A percentile compares a stretch with the other conserved stretches of the same genome.
Evolutionary conservation across 805 yeast genomes (phyloP).

Genomic region (Suhomyces sp.): DNA sequence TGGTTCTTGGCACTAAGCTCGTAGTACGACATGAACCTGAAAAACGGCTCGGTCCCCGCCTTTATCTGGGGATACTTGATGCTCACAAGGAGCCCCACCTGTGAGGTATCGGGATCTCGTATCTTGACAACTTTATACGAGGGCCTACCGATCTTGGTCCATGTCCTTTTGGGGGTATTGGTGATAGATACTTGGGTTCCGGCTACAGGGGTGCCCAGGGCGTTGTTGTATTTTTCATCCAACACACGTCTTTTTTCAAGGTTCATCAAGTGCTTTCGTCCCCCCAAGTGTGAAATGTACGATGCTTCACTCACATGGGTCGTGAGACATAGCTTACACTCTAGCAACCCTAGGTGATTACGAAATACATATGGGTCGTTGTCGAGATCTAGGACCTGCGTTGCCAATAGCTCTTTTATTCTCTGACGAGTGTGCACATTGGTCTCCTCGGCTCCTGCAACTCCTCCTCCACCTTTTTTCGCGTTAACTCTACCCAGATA

Average conservation of each 20-base stretch:
- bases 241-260: constrained; percentile 54
- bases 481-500: constrained; percentile 87
- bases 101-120: constrained; percentile 55
- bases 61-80: constrained; percentile 53
- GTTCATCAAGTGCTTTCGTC: constrained; percentile 75
- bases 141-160: constrained; percentile 71
- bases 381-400: constrained; percentile 49
- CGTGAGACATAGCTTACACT: constrained; percentile 82
- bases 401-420: constrained; percentile 57
- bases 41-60: constrained; percentile 51
- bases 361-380: constrained; percentile 81
- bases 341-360: constrained; percentile 80
- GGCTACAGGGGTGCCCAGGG: neutral
- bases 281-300: constrained; percentile 80
- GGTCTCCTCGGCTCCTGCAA: constrained; percentile 70
- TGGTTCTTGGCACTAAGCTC: constrained; percentile 53
- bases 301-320: constrained; percentile 77
- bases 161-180: constrained; percentile 43
- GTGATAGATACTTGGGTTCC: constrained; percentile 24
- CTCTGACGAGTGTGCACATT: constrained; percentile 68
- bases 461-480: constrained; percentile 87
- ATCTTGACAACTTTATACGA: constrained; percentile 65
- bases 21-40: constrained; percentile 72
- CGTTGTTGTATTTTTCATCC: constrained; percentile 29
- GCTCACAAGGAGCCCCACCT: constrained; percentile 64